phyloP scores from a whole-genome alignment of 768 basidiomycete species.

The Auricularia cornea region DNA sequence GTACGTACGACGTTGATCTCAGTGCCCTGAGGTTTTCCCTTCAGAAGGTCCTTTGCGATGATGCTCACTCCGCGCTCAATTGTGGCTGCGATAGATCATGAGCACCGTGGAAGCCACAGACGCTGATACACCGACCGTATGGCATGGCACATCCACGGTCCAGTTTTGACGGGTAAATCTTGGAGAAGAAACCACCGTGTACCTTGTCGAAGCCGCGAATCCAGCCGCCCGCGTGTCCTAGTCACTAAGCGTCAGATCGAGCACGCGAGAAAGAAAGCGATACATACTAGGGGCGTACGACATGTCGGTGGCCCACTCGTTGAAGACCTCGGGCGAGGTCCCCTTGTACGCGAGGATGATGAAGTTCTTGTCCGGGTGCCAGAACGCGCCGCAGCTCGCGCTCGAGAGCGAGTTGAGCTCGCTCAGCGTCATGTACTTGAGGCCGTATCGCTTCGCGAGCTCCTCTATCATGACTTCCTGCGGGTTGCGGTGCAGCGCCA shows the following conservation, averaged over 20 bases:
- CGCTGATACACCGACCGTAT: conserved; percentile 4
- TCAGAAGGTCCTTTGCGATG: conserved; percentile 7
- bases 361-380: conserved; percentile 11
- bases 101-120: no score
- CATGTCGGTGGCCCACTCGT: conserved; percentile 14
- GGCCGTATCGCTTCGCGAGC: conserved; percentile 8
- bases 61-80: conserved; percentile 11
- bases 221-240: conserved; percentile 12
- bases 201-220: conserved; percentile 13
- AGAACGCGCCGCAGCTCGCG: conserved; percentile 15
- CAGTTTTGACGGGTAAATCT: conserved; percentile 10
- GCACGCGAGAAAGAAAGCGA: background rate
- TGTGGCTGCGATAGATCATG: conserved; percentile 1
- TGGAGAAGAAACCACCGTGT: conserved; percentile 14
- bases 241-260: conserved; percentile 5
- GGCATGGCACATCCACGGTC: conserved; percentile 9
- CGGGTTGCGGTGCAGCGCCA: conserved; percentile 10
- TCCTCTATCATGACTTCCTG: conserved; percentile 11
- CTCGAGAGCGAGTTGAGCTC: conserved; percentile 13
- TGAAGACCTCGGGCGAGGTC: conserved; percentile 13
- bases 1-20: conserved; percentile 11
- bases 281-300: conserved; percentile 5
- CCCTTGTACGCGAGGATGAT: conserved; percentile 16
- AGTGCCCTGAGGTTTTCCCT: conserved; percentile 9
- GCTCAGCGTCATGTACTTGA: conserved; percentile 11